phyloP scores from a whole-genome alignment of 2,329 filamentous ascomycete genomes.

The Rhytidhysteron rufulum region DNA sequence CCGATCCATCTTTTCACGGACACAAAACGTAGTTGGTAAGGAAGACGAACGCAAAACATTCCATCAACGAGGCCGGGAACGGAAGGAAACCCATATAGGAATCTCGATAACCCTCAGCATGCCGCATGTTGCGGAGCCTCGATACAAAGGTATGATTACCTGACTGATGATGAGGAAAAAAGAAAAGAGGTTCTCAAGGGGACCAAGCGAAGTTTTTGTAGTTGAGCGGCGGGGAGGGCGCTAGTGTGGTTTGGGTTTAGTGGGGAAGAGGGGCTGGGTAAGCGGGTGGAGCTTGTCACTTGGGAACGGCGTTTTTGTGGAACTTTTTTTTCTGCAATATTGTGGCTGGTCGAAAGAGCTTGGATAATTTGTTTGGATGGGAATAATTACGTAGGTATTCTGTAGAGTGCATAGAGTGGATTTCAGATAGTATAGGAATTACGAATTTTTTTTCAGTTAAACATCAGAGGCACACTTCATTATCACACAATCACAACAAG shows the following conservation, averaged over 20 bases:
- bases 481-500: too few species aligned
- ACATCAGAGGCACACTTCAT: too few species aligned
- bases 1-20: constrained; percentile 40
- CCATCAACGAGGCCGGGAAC: constrained; percentile 42
- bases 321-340: too few species aligned
- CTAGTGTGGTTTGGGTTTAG: not conserved
- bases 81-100: constrained; percentile 37
- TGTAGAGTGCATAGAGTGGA: too few species aligned
- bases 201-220: not conserved
- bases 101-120: constrained; percentile 39
- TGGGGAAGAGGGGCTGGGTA: too few species aligned
- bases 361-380: too few species aligned
- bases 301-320: too few species aligned
- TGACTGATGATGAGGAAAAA: constrained; percentile 33
- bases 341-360: too few species aligned
- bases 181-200: constrained; percentile 11
- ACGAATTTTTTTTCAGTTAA: too few species aligned
- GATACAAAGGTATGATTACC: constrained; percentile 29
- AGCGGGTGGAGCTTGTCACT: too few species aligned
- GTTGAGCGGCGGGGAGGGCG: not conserved
- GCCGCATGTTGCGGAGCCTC: constrained; percentile 40
- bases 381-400: too few species aligned
- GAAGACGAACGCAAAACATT: constrained; percentile 32
- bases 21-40: constrained; percentile 34
- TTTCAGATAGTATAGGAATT: too few species aligned